Evolutionary conservation across 2,329 filamentous ascomycete species (phyloP), one percentile per base, ranked within the genome.

Genomic region (Coniochaeta sp.): DNA sequence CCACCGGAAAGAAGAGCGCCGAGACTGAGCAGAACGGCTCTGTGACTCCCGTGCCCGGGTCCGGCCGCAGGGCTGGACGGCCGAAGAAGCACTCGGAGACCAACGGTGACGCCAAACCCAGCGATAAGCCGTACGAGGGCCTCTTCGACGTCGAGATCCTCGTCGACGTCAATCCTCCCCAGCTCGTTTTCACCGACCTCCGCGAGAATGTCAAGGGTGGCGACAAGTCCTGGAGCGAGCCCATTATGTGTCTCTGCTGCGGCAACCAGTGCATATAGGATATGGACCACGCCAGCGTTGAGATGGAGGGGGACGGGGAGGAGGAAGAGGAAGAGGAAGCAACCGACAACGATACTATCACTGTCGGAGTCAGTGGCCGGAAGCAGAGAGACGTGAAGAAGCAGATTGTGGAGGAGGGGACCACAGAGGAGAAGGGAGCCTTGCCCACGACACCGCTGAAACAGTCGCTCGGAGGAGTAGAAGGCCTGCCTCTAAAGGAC

Each of bases 161-260:
- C 62, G 77, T 80, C 67, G 77, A 79, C 42, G 70, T 73, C 3
- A 78, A 75, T 3, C 79, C 80, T 19, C 78, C 81, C 0, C 68
- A 75, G 24, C 75, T 84, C 57, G 79, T 83, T 63, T 78, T 85
- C 57, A 76, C 69, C 28, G 83, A 85, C 64, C 69, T 84, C 54
- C 75, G 83, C 55, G 67, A 76, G 32, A 72, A 74, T 10, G 71
- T 84, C 7, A 68, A 68, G 2, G 80, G 77, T 10, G 81, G 81
- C 2, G 77, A 78, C 34, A 82, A 80, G 69, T 73, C 71, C 10
- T 86, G 83, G 83, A 78, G 74, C 12, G 81, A 85, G 67, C 75
- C 75, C 4, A 68, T 80, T 34, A 70, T 73, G 55, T 86, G 83
- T 62, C 73, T 85, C 38, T 66, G 81, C 44, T 86, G 83, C 66